Percentiles rank a stretch among this genome's conserved stretches.
These are phyloP conservation scores for Ophiostoma sp. DNA, from an alignment of 2,329 filamentous ascomycete genomes.

Conservation along the genomic window DNA sequence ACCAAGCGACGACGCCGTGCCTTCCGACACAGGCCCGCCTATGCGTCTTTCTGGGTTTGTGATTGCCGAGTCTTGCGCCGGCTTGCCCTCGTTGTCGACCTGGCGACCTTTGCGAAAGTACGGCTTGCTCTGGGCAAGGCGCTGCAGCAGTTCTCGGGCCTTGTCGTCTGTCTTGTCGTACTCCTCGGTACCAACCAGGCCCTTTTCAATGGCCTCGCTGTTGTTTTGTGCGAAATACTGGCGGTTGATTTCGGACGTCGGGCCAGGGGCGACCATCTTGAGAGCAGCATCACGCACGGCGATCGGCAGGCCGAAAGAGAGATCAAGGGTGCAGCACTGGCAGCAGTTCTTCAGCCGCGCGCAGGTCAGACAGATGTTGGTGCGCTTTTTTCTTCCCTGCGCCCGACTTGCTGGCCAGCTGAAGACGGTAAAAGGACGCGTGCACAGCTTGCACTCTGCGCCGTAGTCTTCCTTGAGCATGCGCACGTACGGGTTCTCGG, in stretches of 20 bases:
- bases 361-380: constrained; percentile 93
- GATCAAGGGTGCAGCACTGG: constrained; percentile 96
- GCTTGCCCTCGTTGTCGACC: constrained; percentile 55
- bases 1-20: constrained; percentile 28
- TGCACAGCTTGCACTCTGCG: constrained; percentile 82
- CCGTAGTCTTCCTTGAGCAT: constrained; percentile 98
- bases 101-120: constrained; percentile 86
- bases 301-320: constrained; percentile 92
- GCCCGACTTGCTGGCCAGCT: constrained; percentile 91
- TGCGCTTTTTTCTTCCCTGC: constrained; percentile 79
- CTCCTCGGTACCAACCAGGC: constrained; percentile 69
- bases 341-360: constrained; percentile 98
- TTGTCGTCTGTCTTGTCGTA: constrained; percentile 98
- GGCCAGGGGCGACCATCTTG: constrained; percentile 95
- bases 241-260: constrained; percentile 85
- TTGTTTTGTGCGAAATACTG: constrained; percentile 98
- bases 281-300: constrained; percentile 91
- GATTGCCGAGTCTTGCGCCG: constrained; percentile 33
- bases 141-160: constrained; percentile 76
- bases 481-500: constrained; percentile 95
- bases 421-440: constrained; percentile 91
- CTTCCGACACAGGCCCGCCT: background rate
- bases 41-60: constrained; percentile 24
- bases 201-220: constrained; percentile 91
- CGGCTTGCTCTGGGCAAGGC: constrained; percentile 85